Conservation (phyloP, 768 basidiomycete species). For the Tremella mesenterica region DNA sequence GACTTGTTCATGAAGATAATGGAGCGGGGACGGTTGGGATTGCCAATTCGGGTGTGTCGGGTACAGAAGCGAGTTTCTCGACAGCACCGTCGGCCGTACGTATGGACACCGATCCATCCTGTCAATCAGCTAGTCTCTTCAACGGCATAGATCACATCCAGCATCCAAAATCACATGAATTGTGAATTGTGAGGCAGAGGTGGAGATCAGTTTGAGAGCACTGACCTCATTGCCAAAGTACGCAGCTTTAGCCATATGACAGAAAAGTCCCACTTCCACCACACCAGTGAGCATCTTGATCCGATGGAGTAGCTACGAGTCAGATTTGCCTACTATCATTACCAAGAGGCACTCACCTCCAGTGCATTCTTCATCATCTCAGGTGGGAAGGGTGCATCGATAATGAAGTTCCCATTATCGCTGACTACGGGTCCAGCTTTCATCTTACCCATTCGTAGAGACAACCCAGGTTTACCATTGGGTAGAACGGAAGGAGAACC, state of each 20-base stretch:
- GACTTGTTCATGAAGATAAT: no score
- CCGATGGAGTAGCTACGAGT: conserved; percentile 58
- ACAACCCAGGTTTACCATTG: conserved; percentile 49
- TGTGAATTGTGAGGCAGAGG: background rate
- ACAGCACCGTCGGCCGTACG: conserved; percentile 21
- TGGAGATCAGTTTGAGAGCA: conserved; percentile 6
- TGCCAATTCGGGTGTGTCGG: no score
- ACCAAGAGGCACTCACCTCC: conserved; percentile 46
- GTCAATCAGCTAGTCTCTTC: background rate
- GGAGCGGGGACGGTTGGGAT: no score
- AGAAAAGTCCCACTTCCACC: conserved; percentile 98
- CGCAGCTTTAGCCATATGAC: conserved; percentile 81
- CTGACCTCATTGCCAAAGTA: conserved; percentile 57
- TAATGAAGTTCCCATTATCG: conserved; percentile 95
- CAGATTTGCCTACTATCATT: conserved; percentile 3
- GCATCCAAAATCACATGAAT: background rate
- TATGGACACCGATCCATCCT: conserved; percentile 33
- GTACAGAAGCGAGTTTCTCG: conserved; percentile 25
- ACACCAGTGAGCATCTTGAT: conserved; percentile 96
- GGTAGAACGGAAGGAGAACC: conserved; percentile 36
- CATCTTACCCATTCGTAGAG: conserved; percentile 84
- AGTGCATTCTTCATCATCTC: conserved; percentile 60
- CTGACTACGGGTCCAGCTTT: conserved; percentile 86
- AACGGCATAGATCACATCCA: background rate
- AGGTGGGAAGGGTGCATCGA: conserved; percentile 82